Conservation (phyloP, 2,329 filamentous ascomycete genomes). For the Juglanconis oblonga region DNA sequence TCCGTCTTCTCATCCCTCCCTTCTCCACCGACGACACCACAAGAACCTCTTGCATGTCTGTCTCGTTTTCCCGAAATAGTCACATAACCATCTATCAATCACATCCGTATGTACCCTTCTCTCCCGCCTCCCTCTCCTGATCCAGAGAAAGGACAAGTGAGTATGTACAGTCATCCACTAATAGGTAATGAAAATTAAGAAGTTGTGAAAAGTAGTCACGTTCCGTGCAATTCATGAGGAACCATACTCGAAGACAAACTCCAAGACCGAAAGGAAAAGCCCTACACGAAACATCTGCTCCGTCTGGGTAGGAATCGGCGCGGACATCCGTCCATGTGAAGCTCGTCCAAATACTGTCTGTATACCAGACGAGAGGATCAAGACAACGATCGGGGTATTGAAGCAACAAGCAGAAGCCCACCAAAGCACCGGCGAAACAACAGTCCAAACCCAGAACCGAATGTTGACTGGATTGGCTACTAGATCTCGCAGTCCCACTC, state of each 20-base stretch:
- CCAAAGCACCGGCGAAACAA: not conserved
- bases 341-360: no score
- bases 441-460: not conserved
- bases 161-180: slow-evolving; percentile 16
- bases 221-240: not conserved
- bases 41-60: no score
- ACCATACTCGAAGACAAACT: not conserved
- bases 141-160: not conserved
- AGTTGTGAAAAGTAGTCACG: not conserved
- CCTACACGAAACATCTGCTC: not conserved
- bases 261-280: not conserved
- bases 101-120: not conserved
- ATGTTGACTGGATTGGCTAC: slow-evolving; percentile 1
- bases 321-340: not conserved
- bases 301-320: no score
- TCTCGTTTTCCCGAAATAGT: not conserved
- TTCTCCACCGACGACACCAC: not conserved
- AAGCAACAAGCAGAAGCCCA: not conserved
- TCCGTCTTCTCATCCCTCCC: not conserved
- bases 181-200: slow-evolving; percentile 12
- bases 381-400: not conserved
- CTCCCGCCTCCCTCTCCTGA: not conserved
- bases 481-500: slow-evolving; percentile 18
- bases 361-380: not conserved
- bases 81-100: slow-evolving; percentile 12